Conservation (phyloP, 345 rosid species). For the Salix udensis region DNA sequence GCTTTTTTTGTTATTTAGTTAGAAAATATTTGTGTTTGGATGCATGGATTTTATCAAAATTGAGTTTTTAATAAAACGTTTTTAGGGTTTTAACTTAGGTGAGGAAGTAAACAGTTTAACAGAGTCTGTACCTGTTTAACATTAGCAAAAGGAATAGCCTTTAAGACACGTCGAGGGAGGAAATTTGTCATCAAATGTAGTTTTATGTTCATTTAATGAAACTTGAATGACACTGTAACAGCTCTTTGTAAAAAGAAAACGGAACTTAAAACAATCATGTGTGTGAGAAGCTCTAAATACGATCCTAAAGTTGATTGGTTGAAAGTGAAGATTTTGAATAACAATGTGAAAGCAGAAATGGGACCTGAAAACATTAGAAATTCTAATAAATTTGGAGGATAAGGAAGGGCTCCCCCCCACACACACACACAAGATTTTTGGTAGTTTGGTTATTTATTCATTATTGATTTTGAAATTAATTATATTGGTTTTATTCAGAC, state of each 20-base stretch:
- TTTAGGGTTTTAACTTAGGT: neutral
- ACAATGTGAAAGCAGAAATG: neutral
- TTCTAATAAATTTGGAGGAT: neutral
- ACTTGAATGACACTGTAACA: neutral
- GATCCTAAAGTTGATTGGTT: neutral
- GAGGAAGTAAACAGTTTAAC: neutral
- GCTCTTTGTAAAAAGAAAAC: neutral
- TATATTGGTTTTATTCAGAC: constrained; percentile 26
- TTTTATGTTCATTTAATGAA: neutral
- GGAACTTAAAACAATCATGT: neutral
- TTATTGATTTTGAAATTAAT: neutral
- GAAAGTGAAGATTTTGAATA: neutral
- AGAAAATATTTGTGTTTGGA: neutral
- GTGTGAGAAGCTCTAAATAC: neutral
- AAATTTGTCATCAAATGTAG: neutral
- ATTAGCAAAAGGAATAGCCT: neutral
- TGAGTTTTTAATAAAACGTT: neutral
- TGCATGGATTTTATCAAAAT: no score
- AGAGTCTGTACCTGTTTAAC: neutral
- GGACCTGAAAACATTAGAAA: neutral
- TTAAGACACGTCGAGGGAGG: neutral
- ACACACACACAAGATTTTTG: neutral
- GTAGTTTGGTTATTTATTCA: neutral
- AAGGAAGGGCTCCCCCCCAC: neutral
- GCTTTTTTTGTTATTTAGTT: neutral